Evolutionary conservation across 177 flowering plant species (phyloP).

Genomic region (Tripterygium wilfordii): DNA sequence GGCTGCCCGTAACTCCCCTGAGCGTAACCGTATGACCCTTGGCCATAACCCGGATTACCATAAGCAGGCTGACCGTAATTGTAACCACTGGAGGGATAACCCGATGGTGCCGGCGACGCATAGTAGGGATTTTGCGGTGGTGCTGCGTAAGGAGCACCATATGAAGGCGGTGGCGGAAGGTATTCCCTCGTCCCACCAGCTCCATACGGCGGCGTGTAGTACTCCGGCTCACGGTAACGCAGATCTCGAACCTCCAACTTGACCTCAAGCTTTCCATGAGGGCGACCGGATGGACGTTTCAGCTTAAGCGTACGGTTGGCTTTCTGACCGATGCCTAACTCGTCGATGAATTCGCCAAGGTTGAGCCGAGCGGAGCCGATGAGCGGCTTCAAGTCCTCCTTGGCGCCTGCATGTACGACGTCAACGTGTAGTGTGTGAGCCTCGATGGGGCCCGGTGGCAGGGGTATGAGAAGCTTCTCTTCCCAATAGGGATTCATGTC

Average conservation of each 20-base stretch:
- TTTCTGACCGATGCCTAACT: conserved; percentile 34
- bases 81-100: too few species aligned
- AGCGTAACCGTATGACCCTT: background rate
- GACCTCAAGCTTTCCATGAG: conserved; percentile 68
- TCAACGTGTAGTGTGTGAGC: conserved; percentile 53
- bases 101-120: too few species aligned
- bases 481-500: conserved; percentile 64
- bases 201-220: conserved; percentile 38
- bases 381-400: conserved; percentile 55
- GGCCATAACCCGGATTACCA: conserved; percentile 18
- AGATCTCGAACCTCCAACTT: conserved; percentile 34
- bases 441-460: conserved; percentile 33
- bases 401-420: conserved; percentile 53
- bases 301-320: conserved; percentile 28
- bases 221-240: conserved; percentile 34
- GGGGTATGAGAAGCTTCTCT: conserved; percentile 47
- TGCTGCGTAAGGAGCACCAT: conserved; percentile 16
- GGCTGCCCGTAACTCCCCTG: conserved; percentile 6
- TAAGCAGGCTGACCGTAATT: background rate
- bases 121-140: conserved; percentile 11
- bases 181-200: too few species aligned
- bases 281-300: conserved; percentile 85
- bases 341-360: conserved; percentile 50
- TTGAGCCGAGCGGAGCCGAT: conserved; percentile 53
- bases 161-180: conserved; percentile 8